Conservation (phyloP, 202 grass and related monocot species). For the Dendrocalamus latiflorus region DNA sequence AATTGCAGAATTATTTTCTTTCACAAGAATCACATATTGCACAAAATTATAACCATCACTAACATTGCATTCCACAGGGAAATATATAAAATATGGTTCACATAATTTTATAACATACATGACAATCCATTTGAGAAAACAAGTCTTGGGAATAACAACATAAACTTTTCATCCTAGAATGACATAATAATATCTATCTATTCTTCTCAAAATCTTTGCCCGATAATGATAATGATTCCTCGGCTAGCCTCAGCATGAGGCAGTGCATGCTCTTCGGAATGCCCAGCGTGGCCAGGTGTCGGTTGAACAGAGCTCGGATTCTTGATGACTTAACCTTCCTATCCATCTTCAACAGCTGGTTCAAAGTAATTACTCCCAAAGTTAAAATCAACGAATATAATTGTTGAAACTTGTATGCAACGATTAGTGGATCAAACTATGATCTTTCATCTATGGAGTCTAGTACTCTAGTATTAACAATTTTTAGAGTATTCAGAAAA, state of each 20-base stretch:
- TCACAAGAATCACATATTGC: too few species aligned
- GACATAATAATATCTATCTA: too few species aligned
- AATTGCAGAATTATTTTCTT: too few species aligned
- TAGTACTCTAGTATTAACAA: neutral
- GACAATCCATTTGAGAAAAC: too few species aligned
- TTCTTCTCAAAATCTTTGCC: too few species aligned
- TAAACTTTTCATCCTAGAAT: too few species aligned
- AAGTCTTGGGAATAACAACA: too few species aligned
- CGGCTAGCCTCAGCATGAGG: slow-evolving; percentile 57
- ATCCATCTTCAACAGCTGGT: slow-evolving; percentile 89
- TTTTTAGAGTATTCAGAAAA: neutral
- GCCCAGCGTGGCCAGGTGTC: slow-evolving; percentile 64
- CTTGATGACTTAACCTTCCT: slow-evolving; percentile 56
- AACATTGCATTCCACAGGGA: too few species aligned
- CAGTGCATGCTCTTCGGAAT: slow-evolving; percentile 85
- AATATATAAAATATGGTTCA: too few species aligned
- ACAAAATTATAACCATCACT: too few species aligned
- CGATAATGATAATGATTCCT: too few species aligned
- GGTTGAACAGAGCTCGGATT: slow-evolving; percentile 52
- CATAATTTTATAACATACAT: too few species aligned
- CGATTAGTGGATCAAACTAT: neutral
- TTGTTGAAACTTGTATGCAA: neutral
- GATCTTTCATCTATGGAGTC: neutral
- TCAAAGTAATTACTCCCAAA: neutral
- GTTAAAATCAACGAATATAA: neutral